These are phyloP conservation scores for Apiospora phragmitis DNA, from an alignment of 2,329 filamentous ascomycete species.

Conservation along the genomic window DNA sequence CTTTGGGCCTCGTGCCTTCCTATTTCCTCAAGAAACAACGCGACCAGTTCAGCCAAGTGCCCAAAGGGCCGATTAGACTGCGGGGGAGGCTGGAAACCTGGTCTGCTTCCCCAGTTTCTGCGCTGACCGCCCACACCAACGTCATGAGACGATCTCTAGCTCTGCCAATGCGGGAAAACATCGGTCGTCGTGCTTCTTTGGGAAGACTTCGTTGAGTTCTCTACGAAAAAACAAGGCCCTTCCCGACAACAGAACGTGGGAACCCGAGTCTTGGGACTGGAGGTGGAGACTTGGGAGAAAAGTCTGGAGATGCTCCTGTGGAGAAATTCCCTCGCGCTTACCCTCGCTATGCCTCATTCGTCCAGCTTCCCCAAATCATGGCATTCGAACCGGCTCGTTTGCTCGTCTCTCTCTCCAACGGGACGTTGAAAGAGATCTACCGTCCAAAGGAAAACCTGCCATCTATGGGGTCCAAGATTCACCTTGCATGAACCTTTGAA, in stretches of 20 bases:
- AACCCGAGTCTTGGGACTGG: slow-evolving; percentile 6
- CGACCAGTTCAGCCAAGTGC: neutral
- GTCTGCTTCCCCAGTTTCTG: slow-evolving; percentile 4
- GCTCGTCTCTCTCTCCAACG: neutral
- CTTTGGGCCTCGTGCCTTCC: neutral
- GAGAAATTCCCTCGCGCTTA: neutral
- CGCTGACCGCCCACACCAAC: slow-evolving; percentile 1
- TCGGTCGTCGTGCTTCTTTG: neutral
- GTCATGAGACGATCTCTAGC: neutral
- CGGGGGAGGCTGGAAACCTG: slow-evolving; percentile 1
- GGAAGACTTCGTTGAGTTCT: neutral
- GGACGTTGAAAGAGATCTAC: neutral
- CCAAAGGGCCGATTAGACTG: slow-evolving; percentile 6
- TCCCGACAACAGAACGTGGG: neutral
- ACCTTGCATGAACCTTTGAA: neutral
- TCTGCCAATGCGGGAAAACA: neutral
- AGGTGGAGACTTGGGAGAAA: neutral
- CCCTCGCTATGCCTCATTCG: neutral
- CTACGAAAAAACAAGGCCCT: neutral
- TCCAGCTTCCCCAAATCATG: neutral
- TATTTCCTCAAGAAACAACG: neutral
- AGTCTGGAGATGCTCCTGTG: neutral
- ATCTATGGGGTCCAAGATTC: neutral
- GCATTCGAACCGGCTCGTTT: neutral
- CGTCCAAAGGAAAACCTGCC: neutral